phyloP scores from a whole-genome alignment of 179 eudicot species.

The Drosera spatulata region DNA sequence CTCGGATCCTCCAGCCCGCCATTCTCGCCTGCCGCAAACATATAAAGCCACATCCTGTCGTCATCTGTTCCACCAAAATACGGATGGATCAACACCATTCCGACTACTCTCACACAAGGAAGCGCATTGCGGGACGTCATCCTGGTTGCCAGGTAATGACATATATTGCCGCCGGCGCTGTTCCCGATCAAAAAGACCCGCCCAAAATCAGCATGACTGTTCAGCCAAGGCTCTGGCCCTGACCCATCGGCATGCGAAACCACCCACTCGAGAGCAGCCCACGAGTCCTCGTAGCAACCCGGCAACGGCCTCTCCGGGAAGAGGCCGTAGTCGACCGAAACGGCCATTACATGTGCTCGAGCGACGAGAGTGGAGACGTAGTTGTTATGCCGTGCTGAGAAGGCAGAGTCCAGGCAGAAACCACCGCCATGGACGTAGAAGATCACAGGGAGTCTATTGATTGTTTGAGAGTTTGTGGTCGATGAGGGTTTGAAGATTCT shows the following conservation, averaged over 20 bases:
- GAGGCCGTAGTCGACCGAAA: slow-evolving; percentile 33
- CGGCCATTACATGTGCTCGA: slow-evolving; percentile 14
- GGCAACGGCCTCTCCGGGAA: neutral
- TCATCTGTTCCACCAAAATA: slow-evolving; percentile 16
- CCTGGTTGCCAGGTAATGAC: slow-evolving; percentile 14
- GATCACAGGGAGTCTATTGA: slow-evolving; percentile 15
- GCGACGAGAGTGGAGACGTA: slow-evolving; percentile 18
- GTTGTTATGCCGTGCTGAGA: slow-evolving; percentile 18
- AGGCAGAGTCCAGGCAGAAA: slow-evolving; percentile 39
- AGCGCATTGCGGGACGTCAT: slow-evolving; percentile 16
- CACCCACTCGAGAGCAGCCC: neutral
- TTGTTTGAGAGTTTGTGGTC: neutral
- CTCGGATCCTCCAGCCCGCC: slow-evolving; percentile 4
- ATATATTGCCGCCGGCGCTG: slow-evolving; percentile 39
- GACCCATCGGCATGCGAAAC: neutral
- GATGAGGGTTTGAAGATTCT: slow-evolving; percentile 22
- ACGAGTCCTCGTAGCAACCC: neutral
- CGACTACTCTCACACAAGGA: slow-evolving; percentile 11
- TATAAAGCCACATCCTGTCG: neutral
- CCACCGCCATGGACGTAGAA: slow-evolving; percentile 43
- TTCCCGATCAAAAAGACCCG: slow-evolving; percentile 28
- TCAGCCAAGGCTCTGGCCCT: slow-evolving; percentile 22
- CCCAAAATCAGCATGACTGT: slow-evolving; percentile 17
- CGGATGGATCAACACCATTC: slow-evolving; percentile 25
- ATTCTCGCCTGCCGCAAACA: neutral